Base-by-base conservation (phyloP, 306 rosid genomes). In the Psophocarpus tetragonolobus region DNA sequence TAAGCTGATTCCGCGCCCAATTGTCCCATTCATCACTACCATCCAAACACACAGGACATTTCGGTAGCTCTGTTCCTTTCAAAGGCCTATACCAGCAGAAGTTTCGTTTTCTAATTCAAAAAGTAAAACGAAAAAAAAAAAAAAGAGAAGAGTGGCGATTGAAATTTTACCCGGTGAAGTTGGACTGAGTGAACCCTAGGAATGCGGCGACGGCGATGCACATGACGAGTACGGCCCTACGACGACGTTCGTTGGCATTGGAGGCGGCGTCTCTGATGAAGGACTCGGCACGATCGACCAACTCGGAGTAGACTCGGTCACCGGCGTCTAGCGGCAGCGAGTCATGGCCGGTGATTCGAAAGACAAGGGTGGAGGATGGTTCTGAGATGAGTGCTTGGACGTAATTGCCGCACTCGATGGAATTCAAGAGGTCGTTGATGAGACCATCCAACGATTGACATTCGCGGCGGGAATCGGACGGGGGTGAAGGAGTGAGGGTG, bases 1-100 rank as follows among this genome's bases (percentile, higher is more conserved):
- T 95, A 24, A 95, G 85, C 81, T 95, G 94, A 80, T 92, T 88
- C 3, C 95, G 89, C 13, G 98, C 97, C 97, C 97, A 95, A 75
- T 72, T 81, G 26, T 92, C 93, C 97, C 95, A 95, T 68, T 82
- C 89, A 45, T 51, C 84, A 20, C 61, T 73, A 17, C 21, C 84
- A 81, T 57, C 79, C 80, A 82, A 7, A 6, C 86, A 80, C 83
- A 94, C 8, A 35, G 98, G 96, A 50, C 91, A 90, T 74, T 71
- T 84, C n/a, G 91, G 93, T 53, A 92, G 73, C 57, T 45, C 88
- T 62, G 81, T 77, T 86, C 61, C 89, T 73, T 84, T 89, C 90
- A 84, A 47, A 30, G 97, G 97, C 80, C 97, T 94, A 56, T 8
- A 84, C 39, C 18, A 44, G 23, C 2, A 18, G 71, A 0, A 4